Base-by-base conservation (phyloP, 495 filamentous ascomycete species). In the Xylaria curta region DNA sequence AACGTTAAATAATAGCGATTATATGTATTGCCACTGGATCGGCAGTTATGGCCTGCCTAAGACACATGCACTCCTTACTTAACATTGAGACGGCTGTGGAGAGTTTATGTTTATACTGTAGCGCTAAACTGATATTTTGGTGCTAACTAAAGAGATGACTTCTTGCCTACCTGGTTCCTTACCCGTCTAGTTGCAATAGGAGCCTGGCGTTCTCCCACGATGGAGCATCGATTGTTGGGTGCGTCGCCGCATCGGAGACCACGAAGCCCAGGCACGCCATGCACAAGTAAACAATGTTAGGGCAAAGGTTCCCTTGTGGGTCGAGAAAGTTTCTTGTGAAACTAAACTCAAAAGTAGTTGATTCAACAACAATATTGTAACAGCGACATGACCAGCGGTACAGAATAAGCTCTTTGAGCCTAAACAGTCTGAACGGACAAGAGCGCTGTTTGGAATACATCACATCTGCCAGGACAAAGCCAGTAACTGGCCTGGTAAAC, bases 281-380 rank as follows among this genome's bases (percentile, higher is more conserved):
- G 47, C 74, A 78, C 4, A 12, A 0, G 64, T 69, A 78, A 0
- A 36, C 36, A 0, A 51, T 26, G 0, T 0, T 1, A 4, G 4
- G 24, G 1, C 8, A 19, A 38, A 66, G 66, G 59, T 28, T 49
- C 17, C 72, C 74, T 3, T 61, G 4, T 4, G 10, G 13, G 15
- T 75, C 76, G n/a, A 15, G 2, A 71, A 75, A 76, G n/a, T 51
- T 9, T 15, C 12, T 19, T 17, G 26, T 56, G 53, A 56, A 56
- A 56, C 10, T 4, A 31, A 7, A 56, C 53, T 56, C 28, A 56
- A 56, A 56, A 31, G 26, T 15, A 56, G 26, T 56, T 17, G 28
- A 15, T 6, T 31, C 4, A 3, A 56, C 26, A 56, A 31, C 28
- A 8, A 31, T 3, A 31, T 56, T 56, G 26, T 31, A 24, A 56